Conservation (phyloP, 2,329 filamentous ascomycete species). For the Fusarium oligoseptatum region DNA sequence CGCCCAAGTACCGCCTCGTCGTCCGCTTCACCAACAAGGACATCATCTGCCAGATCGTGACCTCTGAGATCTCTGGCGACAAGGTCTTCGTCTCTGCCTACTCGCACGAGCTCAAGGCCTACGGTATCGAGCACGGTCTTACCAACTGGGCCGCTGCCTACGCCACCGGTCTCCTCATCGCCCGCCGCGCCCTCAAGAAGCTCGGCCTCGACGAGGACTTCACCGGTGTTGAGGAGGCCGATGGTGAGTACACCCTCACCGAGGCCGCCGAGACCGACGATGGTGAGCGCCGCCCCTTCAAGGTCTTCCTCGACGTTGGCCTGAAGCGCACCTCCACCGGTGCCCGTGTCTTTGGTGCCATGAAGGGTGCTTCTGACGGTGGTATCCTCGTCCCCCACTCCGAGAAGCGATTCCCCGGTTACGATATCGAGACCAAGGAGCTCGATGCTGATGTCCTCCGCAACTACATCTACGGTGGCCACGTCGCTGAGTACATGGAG, state of each 20-base stretch:
- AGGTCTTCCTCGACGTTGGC: conserved; percentile 98
- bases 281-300: conserved; percentile 97
- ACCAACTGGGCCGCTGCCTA: conserved; percentile 99
- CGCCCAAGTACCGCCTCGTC: conserved; percentile 99
- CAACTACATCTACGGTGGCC: conserved; percentile 99
- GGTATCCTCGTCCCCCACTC: conserved; percentile 98
- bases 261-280: conserved; percentile 93
- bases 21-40: conserved; percentile 99
- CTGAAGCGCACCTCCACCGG: conserved; percentile 97
- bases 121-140: conserved; percentile 97
- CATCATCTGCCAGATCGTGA: conserved; percentile 98
- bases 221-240: conserved; percentile 94
- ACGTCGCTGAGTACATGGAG: conserved; percentile 99
- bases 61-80: conserved; percentile 96
- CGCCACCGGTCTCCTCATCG: conserved; percentile 94
- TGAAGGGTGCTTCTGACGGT: conserved; percentile 99
- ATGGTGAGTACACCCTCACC: conserved; percentile 96
- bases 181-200: conserved; percentile 97
- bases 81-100: conserved; percentile 96
- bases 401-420: conserved; percentile 99
- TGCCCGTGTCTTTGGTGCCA: conserved; percentile 98
- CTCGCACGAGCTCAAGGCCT: conserved; percentile 96
- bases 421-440: conserved; percentile 97
- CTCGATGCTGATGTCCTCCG: conserved; percentile 96
- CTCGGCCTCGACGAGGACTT: conserved; percentile 95